These are phyloP conservation scores for Raddia distichophylla DNA, from an alignment of 176 grass and related monocot species.

Conservation along the genomic window DNA sequence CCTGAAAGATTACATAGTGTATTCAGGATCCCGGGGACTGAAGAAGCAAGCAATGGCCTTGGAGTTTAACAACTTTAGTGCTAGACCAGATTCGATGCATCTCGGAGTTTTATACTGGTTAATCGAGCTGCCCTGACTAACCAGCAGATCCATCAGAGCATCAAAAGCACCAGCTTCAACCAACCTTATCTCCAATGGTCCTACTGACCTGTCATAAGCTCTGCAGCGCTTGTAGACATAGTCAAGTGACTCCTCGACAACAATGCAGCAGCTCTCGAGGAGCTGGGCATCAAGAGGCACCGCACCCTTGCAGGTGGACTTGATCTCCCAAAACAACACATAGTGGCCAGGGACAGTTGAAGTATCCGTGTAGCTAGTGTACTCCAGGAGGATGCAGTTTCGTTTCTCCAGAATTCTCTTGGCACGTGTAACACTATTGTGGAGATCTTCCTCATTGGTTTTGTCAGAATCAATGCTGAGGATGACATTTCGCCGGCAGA, in stretches of 20 bases:
- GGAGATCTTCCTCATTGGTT: conserved; percentile 83
- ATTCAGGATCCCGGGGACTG: conserved; percentile 66
- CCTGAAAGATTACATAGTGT: conserved; percentile 42
- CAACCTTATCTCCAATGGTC: conserved; percentile 72
- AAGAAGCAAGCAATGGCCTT: conserved; percentile 57
- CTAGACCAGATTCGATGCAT: conserved; percentile 52
- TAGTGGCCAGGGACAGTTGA: conserved; percentile 69
- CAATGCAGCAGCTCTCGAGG: conserved; percentile 60
- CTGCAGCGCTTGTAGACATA: conserved; percentile 74
- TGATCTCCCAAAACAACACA: conserved; percentile 84
- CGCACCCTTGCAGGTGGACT: conserved; percentile 36
- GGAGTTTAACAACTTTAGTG: conserved; percentile 65
- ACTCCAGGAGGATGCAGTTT: conserved; percentile 65
- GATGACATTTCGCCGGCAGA: conserved; percentile 73
- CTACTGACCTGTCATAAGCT: conserved; percentile 66
- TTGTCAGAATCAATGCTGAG: conserved; percentile 79
- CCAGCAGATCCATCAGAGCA: conserved; percentile 70
- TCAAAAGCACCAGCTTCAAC: conserved; percentile 73
- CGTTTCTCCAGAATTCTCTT: conserved; percentile 59
- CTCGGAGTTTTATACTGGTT: conserved; percentile 91
- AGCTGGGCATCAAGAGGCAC: conserved; percentile 33
- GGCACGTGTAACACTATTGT: conserved; percentile 57
- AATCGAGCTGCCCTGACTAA: conserved; percentile 77
- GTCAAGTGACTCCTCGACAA: conserved; percentile 70
- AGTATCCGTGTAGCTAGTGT: conserved; percentile 73